Evolutionary conservation across 2,329 filamentous ascomycete species (phyloP), one percentile per base, ranked within the genome.

Genomic region (Zymoseptoria ardabiliae): DNA sequence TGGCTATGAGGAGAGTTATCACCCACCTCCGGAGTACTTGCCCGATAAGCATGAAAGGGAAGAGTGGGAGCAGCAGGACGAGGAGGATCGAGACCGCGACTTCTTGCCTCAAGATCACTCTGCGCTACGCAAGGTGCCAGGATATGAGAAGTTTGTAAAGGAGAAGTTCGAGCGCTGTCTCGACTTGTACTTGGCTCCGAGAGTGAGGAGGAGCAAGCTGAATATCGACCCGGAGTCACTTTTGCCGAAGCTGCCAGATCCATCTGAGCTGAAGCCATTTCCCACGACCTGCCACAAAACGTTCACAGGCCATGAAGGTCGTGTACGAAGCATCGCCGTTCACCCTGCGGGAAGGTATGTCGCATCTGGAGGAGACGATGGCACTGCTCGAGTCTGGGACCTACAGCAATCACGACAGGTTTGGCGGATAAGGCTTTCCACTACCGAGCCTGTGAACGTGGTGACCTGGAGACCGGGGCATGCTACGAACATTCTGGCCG

Each of bases 171-270:
- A 99, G 74, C 83, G 95, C 65, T 97, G 91, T 73, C 79, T 99
- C 66, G 95, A 99, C 76, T 82, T 99, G 19, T 99, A 99, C 74
- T 82, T 99, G 61, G 94, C 95, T 17, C 94, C 95, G 53, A 84
- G 94, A 70, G 86, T 99, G 58, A 86, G 93, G 61, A 89, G 95
- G 74, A 97, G 92, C 78, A 89, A 92, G 74, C 84, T 99, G 70
- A 96, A 97, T 76, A 97, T 99, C 70, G 94, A 99, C 69, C 94
- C 94, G 2, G 89, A 89, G 74, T 96, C 91, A 45, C 80, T 99
- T 55, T 82, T 99, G 41, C 93, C 94, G 11, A 97, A 97, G 73
- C 81, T 99, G 7, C 94, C 95, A 7, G 90, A 89, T 61, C 93
- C 94, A 0, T 90, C 96, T 69, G 93, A 99, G 70, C 81, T 99